These are phyloP conservation scores for Tolypocladium amazonense DNA, from an alignment of 2,329 filamentous ascomycete species.

Conservation along the genomic window DNA sequence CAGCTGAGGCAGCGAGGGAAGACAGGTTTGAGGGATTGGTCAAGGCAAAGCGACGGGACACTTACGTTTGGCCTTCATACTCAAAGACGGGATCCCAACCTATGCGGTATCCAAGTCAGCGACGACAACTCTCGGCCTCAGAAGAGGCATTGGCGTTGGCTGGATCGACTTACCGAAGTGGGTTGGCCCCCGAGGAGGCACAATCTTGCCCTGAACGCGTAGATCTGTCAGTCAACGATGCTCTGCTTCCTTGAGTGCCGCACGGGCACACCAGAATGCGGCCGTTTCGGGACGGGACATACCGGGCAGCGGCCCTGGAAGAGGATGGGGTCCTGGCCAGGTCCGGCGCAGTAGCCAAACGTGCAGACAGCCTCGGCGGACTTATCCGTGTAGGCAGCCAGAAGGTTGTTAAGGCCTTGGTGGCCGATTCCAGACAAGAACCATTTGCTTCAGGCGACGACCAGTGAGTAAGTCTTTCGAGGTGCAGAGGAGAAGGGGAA, in stretches of 20 bases:
- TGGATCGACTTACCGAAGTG: constrained; percentile 59
- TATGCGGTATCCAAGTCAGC: constrained; percentile 21
- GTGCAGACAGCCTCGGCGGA: constrained; percentile 90
- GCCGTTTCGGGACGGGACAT: constrained; percentile 17
- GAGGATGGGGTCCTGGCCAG: constrained; percentile 70
- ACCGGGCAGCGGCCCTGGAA: constrained; percentile 88
- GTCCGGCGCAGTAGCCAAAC: constrained; percentile 83
- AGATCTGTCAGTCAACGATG: background rate
- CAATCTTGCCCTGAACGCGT: constrained; percentile 55
- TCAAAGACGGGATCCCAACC: constrained; percentile 98
- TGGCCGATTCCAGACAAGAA: constrained; percentile 80
- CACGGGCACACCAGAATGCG: background rate
- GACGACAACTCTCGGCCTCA: too few relatives aligned
- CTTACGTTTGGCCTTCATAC: constrained; percentile 73
- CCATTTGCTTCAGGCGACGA: constrained; percentile 64
- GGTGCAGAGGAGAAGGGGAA: constrained; percentile 4
- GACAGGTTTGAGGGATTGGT: background rate
- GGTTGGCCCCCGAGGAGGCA: constrained; percentile 67
- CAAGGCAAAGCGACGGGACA: constrained; percentile 3
- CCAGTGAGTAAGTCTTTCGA: background rate
- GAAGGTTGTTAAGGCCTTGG: constrained; percentile 77
- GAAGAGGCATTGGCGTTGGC: background rate
- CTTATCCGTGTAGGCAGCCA: constrained; percentile 83
- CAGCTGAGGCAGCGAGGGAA: background rate
- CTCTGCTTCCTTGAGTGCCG: background rate